Evolutionary conservation across 306 rosid species (phyloP).

Genomic region (Vigna trinervia): DNA sequence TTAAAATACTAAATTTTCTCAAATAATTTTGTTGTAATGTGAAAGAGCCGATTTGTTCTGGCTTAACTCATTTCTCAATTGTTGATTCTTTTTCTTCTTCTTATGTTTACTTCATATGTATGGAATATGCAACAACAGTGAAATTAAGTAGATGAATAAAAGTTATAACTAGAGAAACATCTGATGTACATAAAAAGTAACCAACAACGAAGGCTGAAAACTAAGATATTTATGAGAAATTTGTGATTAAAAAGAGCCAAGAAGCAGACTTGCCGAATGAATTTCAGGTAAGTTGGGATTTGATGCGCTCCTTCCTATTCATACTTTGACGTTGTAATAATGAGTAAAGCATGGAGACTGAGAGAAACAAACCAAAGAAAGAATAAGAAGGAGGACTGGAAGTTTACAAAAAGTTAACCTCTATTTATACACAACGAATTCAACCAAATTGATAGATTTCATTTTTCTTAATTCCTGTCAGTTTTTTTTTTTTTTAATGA

Average conservation of each 20-base stretch:
- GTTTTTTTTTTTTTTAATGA: no score
- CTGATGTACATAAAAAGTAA: no score
- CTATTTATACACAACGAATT: neutral
- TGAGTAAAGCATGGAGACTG: no score
- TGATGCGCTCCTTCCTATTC: neutral
- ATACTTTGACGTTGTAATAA: neutral
- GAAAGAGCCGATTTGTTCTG: no score
- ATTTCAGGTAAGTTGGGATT: no score
- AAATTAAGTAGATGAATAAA: neutral
- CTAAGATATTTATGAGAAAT: neutral
- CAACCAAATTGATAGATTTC: no score
- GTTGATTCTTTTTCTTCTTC: neutral
- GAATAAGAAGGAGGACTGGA: neutral
- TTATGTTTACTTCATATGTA: neutral
- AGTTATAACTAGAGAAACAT: neutral
- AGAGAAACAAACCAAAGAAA: neutral
- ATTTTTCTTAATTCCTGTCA: no score
- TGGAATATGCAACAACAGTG: neutral
- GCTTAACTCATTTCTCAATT: no score
- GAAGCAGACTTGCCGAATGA: conserved; percentile 15
- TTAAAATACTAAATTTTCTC: no score
- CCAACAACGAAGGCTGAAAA: no score
- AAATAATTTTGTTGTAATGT: no score
- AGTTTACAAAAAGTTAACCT: neutral
- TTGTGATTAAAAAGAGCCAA: conserved; percentile 32